These are phyloP conservation scores for Mycena galericulata DNA, from an alignment of 768 basidiomycete genomes.

Conservation along the genomic window DNA sequence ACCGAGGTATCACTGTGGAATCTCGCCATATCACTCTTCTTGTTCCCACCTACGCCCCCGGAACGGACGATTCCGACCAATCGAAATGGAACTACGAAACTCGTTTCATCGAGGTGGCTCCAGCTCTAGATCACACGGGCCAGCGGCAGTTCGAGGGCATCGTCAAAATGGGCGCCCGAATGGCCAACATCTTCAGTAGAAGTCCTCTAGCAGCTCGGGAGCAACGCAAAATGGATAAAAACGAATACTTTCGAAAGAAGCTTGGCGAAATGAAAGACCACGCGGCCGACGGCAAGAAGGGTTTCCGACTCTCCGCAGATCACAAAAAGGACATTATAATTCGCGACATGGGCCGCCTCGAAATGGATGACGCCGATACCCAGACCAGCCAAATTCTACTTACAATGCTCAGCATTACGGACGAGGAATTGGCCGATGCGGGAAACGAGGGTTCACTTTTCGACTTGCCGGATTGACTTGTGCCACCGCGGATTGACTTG, in stretches of 20 bases:
- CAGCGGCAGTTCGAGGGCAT: neutral
- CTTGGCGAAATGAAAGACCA: neutral
- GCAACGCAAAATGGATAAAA: neutral
- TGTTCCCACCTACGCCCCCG: constrained; percentile 30
- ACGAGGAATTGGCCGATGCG: neutral
- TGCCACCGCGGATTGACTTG: too few species aligned
- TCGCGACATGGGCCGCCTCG: neutral
- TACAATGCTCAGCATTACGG: neutral
- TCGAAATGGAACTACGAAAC: constrained; percentile 31
- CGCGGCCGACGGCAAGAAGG: constrained; percentile 2
- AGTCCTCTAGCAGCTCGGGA: neutral
- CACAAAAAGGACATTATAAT: neutral
- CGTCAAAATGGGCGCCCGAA: neutral
- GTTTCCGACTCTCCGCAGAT: neutral
- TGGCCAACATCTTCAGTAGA: neutral
- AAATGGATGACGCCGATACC: neutral
- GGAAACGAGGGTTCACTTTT: too few species aligned
- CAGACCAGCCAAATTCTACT: neutral
- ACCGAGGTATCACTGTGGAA: constrained; percentile 38
- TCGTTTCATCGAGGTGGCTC: neutral
- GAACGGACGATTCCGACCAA: constrained; percentile 29
- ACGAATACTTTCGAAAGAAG: neutral
- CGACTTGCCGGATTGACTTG: too few species aligned
- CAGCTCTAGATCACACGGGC: neutral
- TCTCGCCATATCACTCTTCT: too few species aligned